These are phyloP conservation scores for Ophiostoma sp. DNA, from an alignment of 2,329 filamentous ascomycete species.

Conservation along the genomic window DNA sequence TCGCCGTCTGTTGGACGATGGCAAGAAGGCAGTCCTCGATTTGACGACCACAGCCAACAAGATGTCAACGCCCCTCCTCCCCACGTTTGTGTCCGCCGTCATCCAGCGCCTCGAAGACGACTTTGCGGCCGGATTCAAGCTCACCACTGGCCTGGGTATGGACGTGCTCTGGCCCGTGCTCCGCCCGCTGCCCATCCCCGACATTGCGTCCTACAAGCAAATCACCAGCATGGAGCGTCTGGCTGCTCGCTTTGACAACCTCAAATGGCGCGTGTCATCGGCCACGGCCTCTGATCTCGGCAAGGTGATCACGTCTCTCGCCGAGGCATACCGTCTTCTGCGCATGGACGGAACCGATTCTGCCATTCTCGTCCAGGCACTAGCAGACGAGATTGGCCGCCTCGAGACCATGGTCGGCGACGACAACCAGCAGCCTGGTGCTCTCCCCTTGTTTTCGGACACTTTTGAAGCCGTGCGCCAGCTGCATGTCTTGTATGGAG, in stretches of 20 bases:
- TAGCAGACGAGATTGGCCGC: conserved; percentile 53
- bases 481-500: conserved; percentile 46
- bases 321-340: conserved; percentile 58
- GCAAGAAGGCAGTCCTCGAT: not conserved
- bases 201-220: conserved; percentile 47
- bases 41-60: not conserved
- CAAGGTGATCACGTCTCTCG: conserved; percentile 55
- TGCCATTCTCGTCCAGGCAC: conserved; percentile 50
- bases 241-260: conserved; percentile 59
- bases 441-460: conserved; percentile 54
- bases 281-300: conserved; percentile 54
- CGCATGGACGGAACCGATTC: conserved; percentile 40
- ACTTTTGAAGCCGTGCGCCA: conserved; percentile 62
- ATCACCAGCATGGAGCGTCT: conserved; percentile 56
- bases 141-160: conserved; percentile 77
- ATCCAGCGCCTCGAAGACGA: conserved; percentile 49
- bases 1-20: conserved; percentile 37
- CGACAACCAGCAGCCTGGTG: conserved; percentile 49
- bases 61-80: conserved; percentile 6
- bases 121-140: conserved; percentile 69
- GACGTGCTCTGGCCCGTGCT: conserved; percentile 74
- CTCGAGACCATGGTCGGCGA: conserved; percentile 51
- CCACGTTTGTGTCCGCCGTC: conserved; percentile 44
- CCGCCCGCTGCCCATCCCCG: conserved; percentile 60
- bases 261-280: conserved; percentile 57